Percentiles rank a stretch among this genome's conserved stretches.
These are phyloP conservation scores for Clonostachys chloroleuca DNA, from an alignment of 2,329 filamentous ascomycete genomes.

Conservation along the genomic window DNA sequence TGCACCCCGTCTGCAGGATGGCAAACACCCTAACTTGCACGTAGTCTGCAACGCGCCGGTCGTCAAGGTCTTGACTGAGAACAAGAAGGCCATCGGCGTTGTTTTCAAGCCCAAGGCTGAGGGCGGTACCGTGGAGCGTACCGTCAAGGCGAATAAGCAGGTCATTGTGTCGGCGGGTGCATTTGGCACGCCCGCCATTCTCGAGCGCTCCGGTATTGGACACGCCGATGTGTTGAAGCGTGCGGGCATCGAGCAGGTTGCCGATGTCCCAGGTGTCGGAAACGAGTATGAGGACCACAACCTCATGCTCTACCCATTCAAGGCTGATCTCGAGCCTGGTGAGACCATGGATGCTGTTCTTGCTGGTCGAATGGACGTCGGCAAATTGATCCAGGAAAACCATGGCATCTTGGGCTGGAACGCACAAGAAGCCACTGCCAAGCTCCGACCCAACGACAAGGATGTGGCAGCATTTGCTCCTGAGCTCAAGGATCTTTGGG, in stretches of 20 bases:
- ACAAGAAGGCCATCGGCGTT: background rate
- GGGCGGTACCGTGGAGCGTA: background rate
- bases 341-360: slow-evolving; percentile 46
- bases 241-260: slow-evolving; percentile 10
- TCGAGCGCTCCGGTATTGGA: slow-evolving; percentile 48
- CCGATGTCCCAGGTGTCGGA: slow-evolving; percentile 13
- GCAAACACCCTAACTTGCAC: slow-evolving; percentile 51
- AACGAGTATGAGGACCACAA: slow-evolving; percentile 42
- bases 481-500: slow-evolving; percentile 43
- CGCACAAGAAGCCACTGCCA: slow-evolving; percentile 43
- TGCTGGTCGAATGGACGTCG: slow-evolving; percentile 38
- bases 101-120: background rate
- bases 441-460: slow-evolving; percentile 42
- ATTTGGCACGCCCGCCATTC: slow-evolving; percentile 36
- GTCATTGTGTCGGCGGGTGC: slow-evolving; percentile 37
- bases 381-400: slow-evolving; percentile 29
- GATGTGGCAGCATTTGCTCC: slow-evolving; percentile 44
- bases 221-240: slow-evolving; percentile 18
- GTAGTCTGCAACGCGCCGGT: slow-evolving; percentile 54
- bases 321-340: slow-evolving; percentile 15
- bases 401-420: slow-evolving; percentile 47
- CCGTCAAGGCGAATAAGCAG: slow-evolving; percentile 35
- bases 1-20: slow-evolving; percentile 18
- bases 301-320: slow-evolving; percentile 46
- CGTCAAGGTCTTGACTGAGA: slow-evolving; percentile 32